Evolutionary conservation across 2,329 filamentous ascomycete species (phyloP).

Genomic region (Sporothrix phasma): DNA sequence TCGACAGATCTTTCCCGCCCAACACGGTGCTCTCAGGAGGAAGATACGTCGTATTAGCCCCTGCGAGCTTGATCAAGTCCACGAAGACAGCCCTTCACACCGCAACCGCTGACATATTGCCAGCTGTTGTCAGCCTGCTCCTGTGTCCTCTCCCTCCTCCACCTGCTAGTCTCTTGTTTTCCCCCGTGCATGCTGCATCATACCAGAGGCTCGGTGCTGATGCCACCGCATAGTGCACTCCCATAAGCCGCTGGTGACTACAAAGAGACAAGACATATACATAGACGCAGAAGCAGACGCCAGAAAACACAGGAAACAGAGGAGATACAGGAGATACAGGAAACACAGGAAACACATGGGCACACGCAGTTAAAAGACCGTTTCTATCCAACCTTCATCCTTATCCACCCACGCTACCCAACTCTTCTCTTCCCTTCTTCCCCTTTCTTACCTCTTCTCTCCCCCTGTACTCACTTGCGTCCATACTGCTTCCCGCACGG

Average conservation of each 20-base stretch:
- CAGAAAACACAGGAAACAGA: not conserved
- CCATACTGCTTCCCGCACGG: not conserved
- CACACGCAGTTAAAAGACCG: conserved; percentile 15
- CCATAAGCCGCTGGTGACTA: not conserved
- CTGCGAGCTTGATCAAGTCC: not conserved
- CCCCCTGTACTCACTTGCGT: not conserved
- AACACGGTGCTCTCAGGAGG: not conserved
- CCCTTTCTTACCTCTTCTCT: not conserved
- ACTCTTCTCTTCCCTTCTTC: not conserved
- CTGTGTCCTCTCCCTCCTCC: not conserved
- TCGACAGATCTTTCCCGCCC: conserved; percentile 8
- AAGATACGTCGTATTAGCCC: not conserved
- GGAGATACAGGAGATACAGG: not conserved
- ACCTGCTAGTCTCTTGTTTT: too few relatives aligned
- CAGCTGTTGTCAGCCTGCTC: conserved; percentile 3
- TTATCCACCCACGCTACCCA: conserved; percentile 3
- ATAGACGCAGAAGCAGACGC: not conserved
- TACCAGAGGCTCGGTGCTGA: conserved; percentile 15
- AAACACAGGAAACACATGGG: not conserved
- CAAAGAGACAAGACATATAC: not conserved
- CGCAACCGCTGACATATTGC: not conserved
- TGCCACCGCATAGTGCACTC: conserved; percentile 15
- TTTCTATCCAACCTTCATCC: conserved; percentile 1
- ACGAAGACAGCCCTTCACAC: not conserved
- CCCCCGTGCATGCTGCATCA: conserved; percentile 3